Base-by-base conservation (phyloP, 305 asterid genomes). In the Salvia sclarea region DNA sequence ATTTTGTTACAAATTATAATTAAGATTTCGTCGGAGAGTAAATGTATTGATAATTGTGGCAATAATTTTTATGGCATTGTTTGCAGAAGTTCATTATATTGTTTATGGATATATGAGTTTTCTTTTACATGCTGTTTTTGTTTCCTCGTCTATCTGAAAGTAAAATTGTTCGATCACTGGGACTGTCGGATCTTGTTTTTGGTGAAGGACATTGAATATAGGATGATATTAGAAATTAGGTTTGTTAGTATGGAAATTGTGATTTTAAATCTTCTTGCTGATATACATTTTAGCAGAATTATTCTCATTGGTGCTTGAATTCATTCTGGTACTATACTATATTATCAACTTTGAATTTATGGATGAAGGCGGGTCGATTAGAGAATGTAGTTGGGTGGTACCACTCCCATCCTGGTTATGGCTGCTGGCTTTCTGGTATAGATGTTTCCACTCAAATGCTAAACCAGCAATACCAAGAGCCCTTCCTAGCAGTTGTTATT, bases 341-440 rank as follows among this genome's bases (percentile, higher is more conserved):
- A 14, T 17, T 55, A 28, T 43, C 53, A 11, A 48, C 50, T 61
- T 44, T 22, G 22, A 37, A 37, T 13, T 47, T 57, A 38, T 73
- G 37, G 48, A 33, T 25, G 31, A 40, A 90, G 98, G 98, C 97
- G 6, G 98, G 97, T 11, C 89, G 97, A 13, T 57, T 91, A 64
- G 99, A 94, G 83, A 94, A 94, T 79, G 99, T 82, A 25, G 96
- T 94, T 6, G 99, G 99, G 33, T 94, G 97, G 99, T 94, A 94
- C 76, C 99, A 94, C 74, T 94, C 98, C 8, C 98, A 91, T 80
- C 98, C 98, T 71, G 98, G 98, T 71, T 94, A 91, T 76, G 97
- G 98, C 44, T 94, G 98, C 78, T 93, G 98, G 98, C 98, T 93
- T 64, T 93, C 98, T 55, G 98, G 98, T 43, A 93, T 93, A 57